Evolutionary conservation across 177 flowering plant genomes (phyloP), one percentile per base, ranked within the genome.

Genomic region (Vitis hybrid): DNA sequence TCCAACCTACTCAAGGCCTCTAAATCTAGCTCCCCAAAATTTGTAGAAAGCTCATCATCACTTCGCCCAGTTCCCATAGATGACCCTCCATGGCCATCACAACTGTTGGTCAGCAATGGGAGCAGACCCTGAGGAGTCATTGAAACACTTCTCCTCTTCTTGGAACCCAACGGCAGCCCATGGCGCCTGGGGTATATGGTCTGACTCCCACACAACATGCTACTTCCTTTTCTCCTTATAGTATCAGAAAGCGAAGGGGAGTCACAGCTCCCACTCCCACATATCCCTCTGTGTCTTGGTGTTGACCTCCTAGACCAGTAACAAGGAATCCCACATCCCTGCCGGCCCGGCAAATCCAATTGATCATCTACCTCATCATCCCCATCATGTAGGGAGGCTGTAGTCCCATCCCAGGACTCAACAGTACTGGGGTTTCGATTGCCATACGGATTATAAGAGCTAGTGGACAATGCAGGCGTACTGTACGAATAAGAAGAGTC

Each of bases 231-330:
- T 75, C 90, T 87, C 84, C 95, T 84, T 62, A 93, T 58, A 62
- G 95, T 87, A 75, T 93, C 97, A 1, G 98, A 92, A 71, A 93
- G 81, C 10, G 99, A 91, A 61, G 99, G 99, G 46, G 99, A 93
- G 76, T 69, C 86, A 77, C 91, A 88, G 66, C 91, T 84, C 14
- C 93, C 79, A 67, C 91, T 84, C n/a, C 93, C 79, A 74, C 84
- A 83, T n/a, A 71, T 73, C 2, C 78, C 79, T 75, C 85, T 87
- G 67, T 82, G 84, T 71, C 84, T 91, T 3, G 90, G 83, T 0
- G 89, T 83, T 32, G 41, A 32, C 75, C 86, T 89, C 76, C 78
- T 95, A 1, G 99, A 84, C 98, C 98, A 88, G 73, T 90, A 91
- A 74, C 97, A 90, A 76, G 98, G 89, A 79, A 95, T 90, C 21